Conservation (phyloP, 129 eudicot species). For the Flaveria bidentis region DNA sequence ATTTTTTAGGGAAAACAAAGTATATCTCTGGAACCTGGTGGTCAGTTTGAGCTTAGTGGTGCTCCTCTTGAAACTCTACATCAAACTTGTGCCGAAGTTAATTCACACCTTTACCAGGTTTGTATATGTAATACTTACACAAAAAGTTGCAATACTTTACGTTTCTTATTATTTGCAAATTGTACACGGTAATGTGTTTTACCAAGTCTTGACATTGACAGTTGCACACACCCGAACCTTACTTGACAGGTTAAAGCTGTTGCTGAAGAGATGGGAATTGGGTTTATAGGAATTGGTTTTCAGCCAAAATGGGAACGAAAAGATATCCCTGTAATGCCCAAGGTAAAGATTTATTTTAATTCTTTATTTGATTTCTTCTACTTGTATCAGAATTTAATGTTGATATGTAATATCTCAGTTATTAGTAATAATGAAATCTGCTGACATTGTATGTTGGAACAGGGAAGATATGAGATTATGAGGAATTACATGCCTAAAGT, state of each 20-base stretch:
- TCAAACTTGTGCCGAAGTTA: slow-evolving; percentile 98
- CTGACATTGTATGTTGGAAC: slow-evolving; percentile 44
- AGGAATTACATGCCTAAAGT: slow-evolving; percentile 97
- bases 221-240: not conserved
- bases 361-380: not conserved
- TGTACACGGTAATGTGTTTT: not conserved
- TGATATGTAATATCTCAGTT: slow-evolving; percentile 3
- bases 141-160: not conserved
- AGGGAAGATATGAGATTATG: slow-evolving; percentile 94
- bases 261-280: slow-evolving; percentile 97
- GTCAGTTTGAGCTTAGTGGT: slow-evolving; percentile 99
- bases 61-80: slow-evolving; percentile 98
- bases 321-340: slow-evolving; percentile 96
- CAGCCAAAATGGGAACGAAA: slow-evolving; percentile 85
- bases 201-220: not conserved
- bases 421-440: slow-evolving; percentile 5
- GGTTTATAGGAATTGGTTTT: slow-evolving; percentile 88
- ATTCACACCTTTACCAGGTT: slow-evolving; percentile 98
- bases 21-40: slow-evolving; percentile 97
- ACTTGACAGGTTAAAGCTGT: slow-evolving; percentile 87
- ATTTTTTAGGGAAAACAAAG: slow-evolving; percentile 82
- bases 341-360: slow-evolving; percentile 43
- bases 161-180: not conserved
- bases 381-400: not conserved
- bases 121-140: slow-evolving; percentile 15